Evolutionary conservation across 1,139 yeast species (phyloP).

Genomic region (Saccharomyces uvarum): DNA sequence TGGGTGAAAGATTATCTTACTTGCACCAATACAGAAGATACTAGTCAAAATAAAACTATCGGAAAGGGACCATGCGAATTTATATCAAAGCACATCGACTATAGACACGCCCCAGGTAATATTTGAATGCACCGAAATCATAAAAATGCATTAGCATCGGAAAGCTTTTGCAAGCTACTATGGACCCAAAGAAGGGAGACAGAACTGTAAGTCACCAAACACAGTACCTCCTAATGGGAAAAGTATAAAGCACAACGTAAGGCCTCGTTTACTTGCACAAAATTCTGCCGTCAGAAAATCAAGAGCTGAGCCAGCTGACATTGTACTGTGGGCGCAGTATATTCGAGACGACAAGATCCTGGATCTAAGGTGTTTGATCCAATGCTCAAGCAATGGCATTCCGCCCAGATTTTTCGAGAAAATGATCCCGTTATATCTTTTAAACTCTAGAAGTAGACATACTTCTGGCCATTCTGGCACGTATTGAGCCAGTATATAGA

Average conservation of each 20-base stretch:
- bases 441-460: background rate
- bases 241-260: too few relatives aligned
- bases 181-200: background rate
- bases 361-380: background rate
- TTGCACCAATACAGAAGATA: conserved; percentile 4
- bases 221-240: too few relatives aligned
- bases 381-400: background rate
- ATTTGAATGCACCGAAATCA: conserved; percentile 11
- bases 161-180: background rate
- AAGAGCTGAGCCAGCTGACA: too few relatives aligned
- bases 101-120: conserved; percentile 24
- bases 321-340: background rate
- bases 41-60: conserved; percentile 5
- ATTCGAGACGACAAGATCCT: background rate
- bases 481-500: background rate
- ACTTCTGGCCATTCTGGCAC: background rate
- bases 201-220: background rate
- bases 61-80: conserved; percentile 18
- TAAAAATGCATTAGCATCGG: too few relatives aligned
- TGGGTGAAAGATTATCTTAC: conserved; percentile 27
- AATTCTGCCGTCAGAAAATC: too few relatives aligned
- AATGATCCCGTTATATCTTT: background rate
- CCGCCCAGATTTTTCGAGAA: background rate
- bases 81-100: conserved; percentile 22
- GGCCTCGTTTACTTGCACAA: too few relatives aligned